Evolutionary conservation across 1,284 basidiomycete genomes (phyloP), one percentile per base, ranked within the genome.

Genomic region (Sporisorium sorghi): DNA sequence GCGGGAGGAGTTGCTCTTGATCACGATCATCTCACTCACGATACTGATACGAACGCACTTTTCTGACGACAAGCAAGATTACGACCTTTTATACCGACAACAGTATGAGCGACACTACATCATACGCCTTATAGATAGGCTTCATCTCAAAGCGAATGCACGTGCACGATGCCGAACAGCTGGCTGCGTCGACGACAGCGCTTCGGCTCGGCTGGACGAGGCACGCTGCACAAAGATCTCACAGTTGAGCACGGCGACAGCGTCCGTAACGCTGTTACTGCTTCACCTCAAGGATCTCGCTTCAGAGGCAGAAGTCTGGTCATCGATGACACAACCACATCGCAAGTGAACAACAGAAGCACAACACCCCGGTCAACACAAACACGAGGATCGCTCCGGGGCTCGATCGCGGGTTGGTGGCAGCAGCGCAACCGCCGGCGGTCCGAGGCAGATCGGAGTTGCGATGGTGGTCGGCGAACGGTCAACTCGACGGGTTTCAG

Each of bases 361-460:
- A 21, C 35, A 21, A n/a, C 32, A 21, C 21, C 3, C 4, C 23
- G 12, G 21, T 26, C 43, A 28, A 47, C 23, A 53, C 40, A 17
- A 9, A 15, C 37, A 1, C 17, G 42, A 49, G 21, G 32, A n/a
- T 24, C 32, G 15, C 19, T 15, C 11, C 32, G 47, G 17, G 21
- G 6, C 32, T 33, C 32, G 15, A 49, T 49, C 21, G 19, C 47
- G 19, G 21, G 19, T 10, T 46, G 30, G 44, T 39, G 44, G 54
- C 54, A 39, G 28, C 53, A 35, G 35, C 35, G 35, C 15, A 37
- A 21, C n/a, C 40, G 21, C 49, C 61, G 43, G 54, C 55, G 49
- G 54, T 53, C 61, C 32, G 47, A 42, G 35, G 21, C 26, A 43
- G 54, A 47, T 46, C 9, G 28, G 24, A 39, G 30, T 33, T 21